Evolutionary conservation across 1,284 basidiomycete genomes (phyloP).

Genomic region (Sanghuangporus weigelae): DNA sequence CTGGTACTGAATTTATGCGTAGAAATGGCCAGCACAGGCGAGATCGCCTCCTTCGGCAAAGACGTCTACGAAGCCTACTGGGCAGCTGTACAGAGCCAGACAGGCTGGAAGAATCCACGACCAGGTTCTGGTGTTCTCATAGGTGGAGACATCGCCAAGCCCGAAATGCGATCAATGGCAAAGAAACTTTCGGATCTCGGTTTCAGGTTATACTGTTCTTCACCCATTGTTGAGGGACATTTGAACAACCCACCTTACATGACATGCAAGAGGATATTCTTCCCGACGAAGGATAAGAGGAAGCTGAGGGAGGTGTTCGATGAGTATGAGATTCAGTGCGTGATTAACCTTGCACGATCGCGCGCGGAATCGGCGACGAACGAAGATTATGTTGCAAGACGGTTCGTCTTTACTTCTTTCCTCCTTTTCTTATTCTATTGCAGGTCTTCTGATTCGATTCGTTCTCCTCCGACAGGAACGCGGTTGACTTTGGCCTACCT

Average conservation of each 20-base stretch:
- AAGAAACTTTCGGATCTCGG: conserved; percentile 75
- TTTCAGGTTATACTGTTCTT: conserved; percentile 92
- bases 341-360: conserved; percentile 88
- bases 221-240: conserved; percentile 80
- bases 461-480: conserved; percentile 75
- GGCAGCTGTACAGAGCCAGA: conserved; percentile 85
- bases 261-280: conserved; percentile 84
- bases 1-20: conserved; percentile 15
- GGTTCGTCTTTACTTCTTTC: conserved; percentile 38
- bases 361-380: conserved; percentile 79
- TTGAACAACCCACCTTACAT: conserved; percentile 82
- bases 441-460: conserved; percentile 42
- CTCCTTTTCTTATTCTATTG: neutral
- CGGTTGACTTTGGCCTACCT: conserved; percentile 88
- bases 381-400: conserved; percentile 94
- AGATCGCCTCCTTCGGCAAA: conserved; percentile 96
- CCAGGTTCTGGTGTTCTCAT: conserved; percentile 93
- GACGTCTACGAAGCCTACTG: conserved; percentile 97
- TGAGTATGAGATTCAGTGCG: conserved; percentile 92
- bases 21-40: conserved; percentile 99
- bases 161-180: conserved; percentile 63
- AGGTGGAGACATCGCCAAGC: conserved; percentile 73
- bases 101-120: conserved; percentile 88
- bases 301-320: conserved; percentile 91
- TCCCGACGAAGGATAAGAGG: conserved; percentile 96